Evolutionary conservation across 2,329 filamentous ascomycete genomes (phyloP).

Genomic region (Chlorencoelia australis): DNA sequence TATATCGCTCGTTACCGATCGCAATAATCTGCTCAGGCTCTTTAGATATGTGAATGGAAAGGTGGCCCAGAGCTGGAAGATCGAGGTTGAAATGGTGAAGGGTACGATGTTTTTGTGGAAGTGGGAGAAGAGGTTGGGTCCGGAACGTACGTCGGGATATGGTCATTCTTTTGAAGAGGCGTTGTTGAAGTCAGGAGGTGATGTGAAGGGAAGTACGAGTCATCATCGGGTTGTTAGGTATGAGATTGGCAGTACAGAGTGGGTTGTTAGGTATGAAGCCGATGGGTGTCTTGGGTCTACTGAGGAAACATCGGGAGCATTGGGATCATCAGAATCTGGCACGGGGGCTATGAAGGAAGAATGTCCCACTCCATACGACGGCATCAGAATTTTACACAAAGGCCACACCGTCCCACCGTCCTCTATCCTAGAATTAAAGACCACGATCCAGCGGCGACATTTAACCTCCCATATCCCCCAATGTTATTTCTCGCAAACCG

Average conservation of each 20-base stretch:
- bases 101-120: conserved; percentile 28
- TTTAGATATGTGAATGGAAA: conserved; percentile 21
- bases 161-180: conserved; percentile 26
- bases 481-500: conserved; percentile 20
- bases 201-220: conserved; percentile 14
- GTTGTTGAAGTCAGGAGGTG: conserved; percentile 18
- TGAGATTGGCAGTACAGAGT: conserved; percentile 19
- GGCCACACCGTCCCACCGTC: conserved; percentile 9
- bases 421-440: conserved; percentile 18
- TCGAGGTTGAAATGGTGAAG: conserved; percentile 26
- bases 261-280: conserved; percentile 23
- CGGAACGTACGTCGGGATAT: conserved; percentile 16
- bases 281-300: conserved; percentile 20
- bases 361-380: no score
- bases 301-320: background rate
- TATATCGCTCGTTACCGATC: conserved; percentile 23
- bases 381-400: conserved; percentile 9
- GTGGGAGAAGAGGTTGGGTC: conserved; percentile 17
- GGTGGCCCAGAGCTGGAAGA: conserved; percentile 20
- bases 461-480: conserved; percentile 13
- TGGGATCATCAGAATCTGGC: background rate
- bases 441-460: background rate
- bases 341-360: background rate
- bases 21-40: conserved; percentile 25
- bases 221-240: conserved; percentile 23